Base-by-base conservation (phyloP, 1,284 basidiomycete species). In the Rhodotorula sp. region DNA sequence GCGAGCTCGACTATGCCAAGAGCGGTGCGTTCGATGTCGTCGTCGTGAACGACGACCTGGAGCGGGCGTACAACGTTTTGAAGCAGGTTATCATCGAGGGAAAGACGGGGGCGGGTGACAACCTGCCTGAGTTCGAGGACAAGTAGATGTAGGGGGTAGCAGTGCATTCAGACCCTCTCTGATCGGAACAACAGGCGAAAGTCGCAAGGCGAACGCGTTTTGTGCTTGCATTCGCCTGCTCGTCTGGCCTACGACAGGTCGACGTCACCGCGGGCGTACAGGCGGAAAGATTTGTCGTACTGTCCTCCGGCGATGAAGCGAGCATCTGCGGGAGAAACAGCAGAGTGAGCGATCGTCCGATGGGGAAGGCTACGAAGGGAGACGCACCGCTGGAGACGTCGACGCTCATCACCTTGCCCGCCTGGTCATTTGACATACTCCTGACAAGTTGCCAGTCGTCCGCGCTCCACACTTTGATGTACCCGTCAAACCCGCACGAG, bases 391-490 rank as follows among this genome's bases (percentile, higher is more conserved):
- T 64, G 53, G 88, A 87, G 31, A 98, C 84, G 80, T 99, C 96
- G 44, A 95, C 93, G 47, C 91, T 93, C 96, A 99, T 99, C 68
- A 98, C 94, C 80, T 98, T 98, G 47, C 94, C 94, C 24, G 70
- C 72, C 10, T 91, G 89, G 79, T 98, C 95, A 22, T 93, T 94
- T 46, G 91, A 88, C 70, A 99, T 84, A 58, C 90, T 90, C 70
- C 89, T 86, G 57, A 97, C 84, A 47, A 95, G 83, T 77, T 93
- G 92, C 95, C 96, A 99, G 79, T 99, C 96, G 79, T 99, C 96
- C 34, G 95, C 92, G 74, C 89, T 92, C 96, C 96, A 99, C 57
- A 99, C 79, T 79, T 96, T 93, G 74, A 99, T 92, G 68, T 90
- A 87, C 2, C 93, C 92, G 79, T 99, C 96, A 80, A 98, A 99